Base-by-base conservation (phyloP, 352 stramenopile species). In the Phytopythium ostracodes region DNA sequence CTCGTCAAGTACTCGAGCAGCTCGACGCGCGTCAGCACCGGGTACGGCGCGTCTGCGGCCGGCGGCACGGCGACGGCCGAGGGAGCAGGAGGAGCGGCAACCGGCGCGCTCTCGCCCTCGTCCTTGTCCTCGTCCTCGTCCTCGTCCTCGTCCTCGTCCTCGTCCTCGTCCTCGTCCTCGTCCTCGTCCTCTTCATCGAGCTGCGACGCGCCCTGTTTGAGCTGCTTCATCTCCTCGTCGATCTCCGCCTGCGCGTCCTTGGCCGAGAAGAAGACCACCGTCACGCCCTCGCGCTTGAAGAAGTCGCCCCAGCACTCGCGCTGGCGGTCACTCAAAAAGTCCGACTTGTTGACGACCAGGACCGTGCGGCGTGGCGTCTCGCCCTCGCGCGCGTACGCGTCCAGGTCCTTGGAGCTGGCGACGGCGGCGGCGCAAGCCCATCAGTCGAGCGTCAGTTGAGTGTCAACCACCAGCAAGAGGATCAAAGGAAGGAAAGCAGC, bases 311-410 rank as follows among this genome's bases (percentile, higher is more conserved):
- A 99, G 33, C 42, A 43, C 35, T 33, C 14, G 4, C 97, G 80
- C 76, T 99, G 96, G 29, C 72, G 64, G 40, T 91, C 80, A 17
- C 94, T 90, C 15, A 99, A 79, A 65, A 99, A 99, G 73, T 99
- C 98, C 38, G 96, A 97, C 81, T 99, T 99, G 82, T 99, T 99
- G 14, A 99, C 84, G 25, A 99, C 68, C 22, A 99, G 71, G 27
- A 99, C 68, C 52, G 96, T 97, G 6, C 89, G 87, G 64, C 98
- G 98, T 25, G 65, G 63, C 6, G 73, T 83, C 29, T 92, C 78
- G 18, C 98, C 77, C 70, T 99, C 97, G 53, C 95, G 88, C 4
- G 94, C 95, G 72, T 99, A 99, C 22, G 72, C 77, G 52, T 98
- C 87, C 20, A 99, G 70, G 72, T 99, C 98, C 22, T 89, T 88